Base-by-base conservation (phyloP, 768 basidiomycete genomes). In the Phlegmacium glaucopus region DNA sequence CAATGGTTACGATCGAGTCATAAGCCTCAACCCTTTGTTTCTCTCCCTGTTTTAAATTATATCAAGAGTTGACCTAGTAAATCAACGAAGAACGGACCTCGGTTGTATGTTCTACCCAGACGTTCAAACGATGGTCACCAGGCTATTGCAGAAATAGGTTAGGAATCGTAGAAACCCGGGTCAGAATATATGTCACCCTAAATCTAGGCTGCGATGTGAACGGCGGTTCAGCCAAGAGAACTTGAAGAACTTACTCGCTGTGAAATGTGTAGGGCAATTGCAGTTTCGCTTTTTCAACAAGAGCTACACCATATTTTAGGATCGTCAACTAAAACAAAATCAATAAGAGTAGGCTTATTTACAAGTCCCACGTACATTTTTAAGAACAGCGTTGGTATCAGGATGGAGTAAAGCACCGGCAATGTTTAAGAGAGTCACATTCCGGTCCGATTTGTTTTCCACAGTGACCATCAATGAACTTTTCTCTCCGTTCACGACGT, bases 401-500 rank as follows among this genome's bases (percentile, higher is more conserved):
- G 85, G 75, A 54, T 87, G 69, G 51, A 80, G 78, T 56, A 92
- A 70, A 29, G 87, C 83, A 36, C 85, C 89, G 44, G 78, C 75
- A 48, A 87, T 73, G 55, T 67, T 76, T 50, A 80, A 62, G 13
- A 92, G 68, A 2, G 87, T 88, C 41, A 87, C 73, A 52, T 90
- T 87, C 57, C 74, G 76, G 55, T 78, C 78, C 9, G 86, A 85
- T 63, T 79, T 86, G 67, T 90, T 93, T 65, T 90, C 88, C 10
- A 92, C 72, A 22, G 73, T 65, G 41, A 93, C 65, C 18, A 67
- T 66, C 28, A 93, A 68, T 27, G 76, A 68, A 61, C 90, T 93
- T 60, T 77, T 80, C 72, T 90, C 87, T 49, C 90, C 90, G 56
- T 93, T 93, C 27, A 91, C 82, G 41, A 92, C 71, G 49, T 90